Evolutionary conservation across 495 filamentous ascomycete species (phyloP).

Genomic region (Amphirosellinia nigrospora): DNA sequence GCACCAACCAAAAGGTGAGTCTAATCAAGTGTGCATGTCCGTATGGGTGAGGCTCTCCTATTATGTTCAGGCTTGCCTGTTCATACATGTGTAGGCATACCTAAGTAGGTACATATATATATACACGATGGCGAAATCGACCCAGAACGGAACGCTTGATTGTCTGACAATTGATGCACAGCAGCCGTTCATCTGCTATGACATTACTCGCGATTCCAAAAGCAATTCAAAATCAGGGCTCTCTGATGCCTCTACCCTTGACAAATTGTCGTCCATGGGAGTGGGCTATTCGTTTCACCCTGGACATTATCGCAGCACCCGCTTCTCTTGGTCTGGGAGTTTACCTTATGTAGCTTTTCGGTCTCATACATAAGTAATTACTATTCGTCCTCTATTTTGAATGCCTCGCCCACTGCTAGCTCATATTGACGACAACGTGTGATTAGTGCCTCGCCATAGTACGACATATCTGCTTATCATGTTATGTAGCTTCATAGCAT

Average conservation of each 20-base stretch:
- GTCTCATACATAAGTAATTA: not conserved
- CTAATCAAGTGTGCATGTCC: not conserved
- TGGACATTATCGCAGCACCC: conserved; percentile 41
- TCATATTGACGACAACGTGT: not conserved
- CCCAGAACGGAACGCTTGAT: conserved; percentile 48
- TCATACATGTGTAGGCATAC: too few relatives aligned
- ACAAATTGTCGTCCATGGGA: conserved; percentile 43
- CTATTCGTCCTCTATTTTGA: not conserved
- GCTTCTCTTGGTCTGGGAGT: not conserved
- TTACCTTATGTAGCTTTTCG: not conserved
- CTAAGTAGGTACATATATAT: not conserved
- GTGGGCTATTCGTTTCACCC: conserved; percentile 68
- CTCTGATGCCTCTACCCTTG: conserved; percentile 63
- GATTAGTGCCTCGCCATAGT: not conserved
- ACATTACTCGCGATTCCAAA: conserved; percentile 61
- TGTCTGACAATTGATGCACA: conserved; percentile 60
- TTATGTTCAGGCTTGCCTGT: too few relatives aligned
- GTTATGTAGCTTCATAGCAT: not conserved
- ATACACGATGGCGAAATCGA: not conserved
- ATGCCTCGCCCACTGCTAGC: not conserved
- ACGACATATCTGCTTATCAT: not conserved
- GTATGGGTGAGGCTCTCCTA: not conserved
- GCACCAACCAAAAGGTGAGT: conserved; percentile 5
- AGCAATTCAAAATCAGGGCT: conserved; percentile 57
- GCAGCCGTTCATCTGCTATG: conserved; percentile 58